Base-by-base conservation (phyloP, 2,329 filamentous ascomycete genomes). In the Penicillium sp. region DNA sequence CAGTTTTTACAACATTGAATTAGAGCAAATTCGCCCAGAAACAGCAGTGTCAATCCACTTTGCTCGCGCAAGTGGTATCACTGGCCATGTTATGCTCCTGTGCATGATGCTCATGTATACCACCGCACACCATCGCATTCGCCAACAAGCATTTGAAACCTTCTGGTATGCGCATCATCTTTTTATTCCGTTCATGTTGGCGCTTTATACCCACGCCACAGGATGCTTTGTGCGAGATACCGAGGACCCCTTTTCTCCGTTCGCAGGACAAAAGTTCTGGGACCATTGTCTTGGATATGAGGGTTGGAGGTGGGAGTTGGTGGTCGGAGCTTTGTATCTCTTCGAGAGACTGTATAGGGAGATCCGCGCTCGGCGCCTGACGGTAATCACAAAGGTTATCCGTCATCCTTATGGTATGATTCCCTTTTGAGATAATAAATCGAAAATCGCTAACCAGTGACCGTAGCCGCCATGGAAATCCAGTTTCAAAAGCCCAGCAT, bases 151-250 rank as follows among this genome's bases (percentile, higher is more conserved):
- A 0, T 99, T 92, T 70, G 94, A 99, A 77, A 95, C 93, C 0
- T 99, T 99, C 73, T 99, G 94, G 94, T 99, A 99, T 76, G 96
- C 91, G 0, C 94, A 99, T 75, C 94, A 99, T 68, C 83, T 99
- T n/a, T 97, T 97, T 68, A 89, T 99, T 57, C 93, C 94, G 1
- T 99, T 99, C 74, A 77, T 97, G 68, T 81, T 99, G 41, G 93
- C 84, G 42, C 85, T 99, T 63, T 99, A 97, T 75, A 97, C 93
- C 11, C 94, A 99, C 74, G 93, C 94, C 1, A 90, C 90, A 7
- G 92, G 91, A 56, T 99, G 94, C 76, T 99, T 99, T 77, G 94
- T 99, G 36, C 89, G 94, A 62, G 92, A 97, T 70, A 88, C 86
- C 1, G 73, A 79, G 6, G 68, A 84, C 0, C 83, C 86, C 2